Conservation (phyloP, 2,329 filamentous ascomycete species). For the Xylariaceae sp. region DNA sequence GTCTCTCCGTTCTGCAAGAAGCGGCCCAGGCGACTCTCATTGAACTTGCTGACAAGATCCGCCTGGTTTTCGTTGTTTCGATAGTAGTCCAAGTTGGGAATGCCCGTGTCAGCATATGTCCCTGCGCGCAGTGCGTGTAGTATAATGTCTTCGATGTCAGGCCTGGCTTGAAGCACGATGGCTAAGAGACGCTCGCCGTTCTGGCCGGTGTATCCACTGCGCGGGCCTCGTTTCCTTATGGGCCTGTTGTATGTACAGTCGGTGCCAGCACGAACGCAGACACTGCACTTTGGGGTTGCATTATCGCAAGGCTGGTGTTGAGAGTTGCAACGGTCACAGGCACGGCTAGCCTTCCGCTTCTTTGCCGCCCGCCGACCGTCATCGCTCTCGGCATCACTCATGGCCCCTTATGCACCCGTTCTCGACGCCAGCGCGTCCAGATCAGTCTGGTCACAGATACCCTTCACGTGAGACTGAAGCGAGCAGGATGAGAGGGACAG, state of each 20-base stretch:
- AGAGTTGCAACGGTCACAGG: constrained; percentile 46
- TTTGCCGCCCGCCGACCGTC: constrained; percentile 34
- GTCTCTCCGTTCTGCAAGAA: constrained; percentile 32
- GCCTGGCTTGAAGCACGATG: constrained; percentile 31
- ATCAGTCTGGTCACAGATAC: no score
- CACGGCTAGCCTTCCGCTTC: constrained; percentile 35
- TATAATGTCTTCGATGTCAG: constrained; percentile 33
- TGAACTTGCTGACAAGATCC: constrained; percentile 32
- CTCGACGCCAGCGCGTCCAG: no score
- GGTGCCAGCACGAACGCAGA: constrained; percentile 39
- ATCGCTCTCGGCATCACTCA: constrained; percentile 36
- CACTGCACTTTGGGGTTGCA: constrained; percentile 43
- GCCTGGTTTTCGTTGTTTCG: constrained; percentile 34
- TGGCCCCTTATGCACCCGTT: constrained; percentile 19
- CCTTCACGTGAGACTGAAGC: no score
- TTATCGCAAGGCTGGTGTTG: constrained; percentile 50
- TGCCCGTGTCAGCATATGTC: constrained; percentile 29
- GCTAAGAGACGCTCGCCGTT: constrained; percentile 35
- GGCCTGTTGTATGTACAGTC: constrained; percentile 35
- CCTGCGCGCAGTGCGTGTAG: constrained; percentile 29
- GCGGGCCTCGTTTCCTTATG: constrained; percentile 34
- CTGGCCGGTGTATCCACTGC: constrained; percentile 35
- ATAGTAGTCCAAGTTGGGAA: constrained; percentile 32
- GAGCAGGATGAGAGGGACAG: no score
- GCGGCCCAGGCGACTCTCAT: constrained; percentile 32